phyloP scores from a whole-genome alignment of 257 asterid genomes.

The Coffea eugenioides region DNA sequence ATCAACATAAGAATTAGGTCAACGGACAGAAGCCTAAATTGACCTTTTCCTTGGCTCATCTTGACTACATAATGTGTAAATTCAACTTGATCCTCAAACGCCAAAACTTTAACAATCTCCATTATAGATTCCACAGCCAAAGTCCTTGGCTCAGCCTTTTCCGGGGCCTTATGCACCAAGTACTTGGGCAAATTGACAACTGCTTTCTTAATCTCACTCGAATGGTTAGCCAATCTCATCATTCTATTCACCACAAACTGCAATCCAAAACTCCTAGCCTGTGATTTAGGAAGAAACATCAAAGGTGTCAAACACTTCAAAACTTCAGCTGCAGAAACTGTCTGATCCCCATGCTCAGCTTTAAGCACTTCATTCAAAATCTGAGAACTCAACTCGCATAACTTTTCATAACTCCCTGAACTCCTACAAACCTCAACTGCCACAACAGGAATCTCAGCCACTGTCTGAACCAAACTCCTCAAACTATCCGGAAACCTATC shows the following conservation, averaged over 20 bases:
- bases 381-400: conserved; percentile 54
- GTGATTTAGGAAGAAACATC: conserved; percentile 55
- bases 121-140: conserved; percentile 74
- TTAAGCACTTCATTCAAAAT: conserved; percentile 58
- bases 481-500: conserved; percentile 84
- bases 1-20: conserved; percentile 60
- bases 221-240: conserved; percentile 49
- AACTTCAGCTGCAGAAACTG: conserved; percentile 64
- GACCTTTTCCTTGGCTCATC: conserved; percentile 84
- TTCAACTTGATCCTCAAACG: conserved; percentile 49
- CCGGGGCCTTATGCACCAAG: conserved; percentile 74
- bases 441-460: conserved; percentile 62
- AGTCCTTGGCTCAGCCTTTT: conserved; percentile 81
- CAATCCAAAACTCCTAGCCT: conserved; percentile 56
- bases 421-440: conserved; percentile 54
- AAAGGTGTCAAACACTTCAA: conserved; percentile 65
- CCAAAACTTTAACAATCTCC: conserved; percentile 66
- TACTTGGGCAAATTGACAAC: conserved; percentile 75
- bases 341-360: conserved; percentile 74
- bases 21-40: conserved; percentile 76
- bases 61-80: conserved; percentile 67
- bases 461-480: conserved; percentile 75
- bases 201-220: conserved; percentile 49
- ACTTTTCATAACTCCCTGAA: conserved; percentile 45
- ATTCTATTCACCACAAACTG: conserved; percentile 63